Evolutionary conservation across 768 basidiomycete genomes (phyloP).

Genomic region (Dictyophora rubrovolvata): DNA sequence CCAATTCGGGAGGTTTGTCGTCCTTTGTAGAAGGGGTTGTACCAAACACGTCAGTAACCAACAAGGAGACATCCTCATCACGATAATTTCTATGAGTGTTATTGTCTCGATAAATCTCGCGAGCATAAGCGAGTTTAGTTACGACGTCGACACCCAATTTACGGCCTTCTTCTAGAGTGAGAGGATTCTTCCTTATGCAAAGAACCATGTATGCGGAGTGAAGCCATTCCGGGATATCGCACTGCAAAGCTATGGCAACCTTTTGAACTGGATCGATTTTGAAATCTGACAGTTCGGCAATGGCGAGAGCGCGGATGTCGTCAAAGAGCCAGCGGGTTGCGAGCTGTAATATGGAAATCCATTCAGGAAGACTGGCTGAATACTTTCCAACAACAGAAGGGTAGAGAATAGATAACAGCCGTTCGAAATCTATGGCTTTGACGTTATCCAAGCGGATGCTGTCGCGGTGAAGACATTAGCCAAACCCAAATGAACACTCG

Average conservation of each 20-base stretch:
- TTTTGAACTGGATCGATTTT: slow-evolving; percentile 42
- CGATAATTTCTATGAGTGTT: not conserved
- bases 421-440: slow-evolving; percentile 23
- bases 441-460: slow-evolving; percentile 18
- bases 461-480: not conserved
- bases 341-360: slow-evolving; percentile 32
- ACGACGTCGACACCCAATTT: slow-evolving; percentile 49
- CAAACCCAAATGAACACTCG: not conserved
- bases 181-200: slow-evolving; percentile 39
- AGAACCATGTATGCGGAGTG: slow-evolving; percentile 42
- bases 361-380: slow-evolving; percentile 20
- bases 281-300: slow-evolving; percentile 34
- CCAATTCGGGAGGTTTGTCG: slow-evolving; percentile 9
- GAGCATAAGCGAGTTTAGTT: slow-evolving; percentile 39
- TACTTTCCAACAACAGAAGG: slow-evolving; percentile 17
- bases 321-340: slow-evolving; percentile 30
- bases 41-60: slow-evolving; percentile 26
- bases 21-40: slow-evolving; percentile 11
- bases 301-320: slow-evolving; percentile 25
- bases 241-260: slow-evolving; percentile 45
- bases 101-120: slow-evolving; percentile 30
- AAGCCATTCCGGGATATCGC: slow-evolving; percentile 36
- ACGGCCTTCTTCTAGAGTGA: slow-evolving; percentile 43
- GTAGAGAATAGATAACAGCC: slow-evolving; percentile 26
- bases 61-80: slow-evolving; percentile 17